Conservation (phyloP, 208 protist genomes). For the Leishmania amazonensis region DNA sequence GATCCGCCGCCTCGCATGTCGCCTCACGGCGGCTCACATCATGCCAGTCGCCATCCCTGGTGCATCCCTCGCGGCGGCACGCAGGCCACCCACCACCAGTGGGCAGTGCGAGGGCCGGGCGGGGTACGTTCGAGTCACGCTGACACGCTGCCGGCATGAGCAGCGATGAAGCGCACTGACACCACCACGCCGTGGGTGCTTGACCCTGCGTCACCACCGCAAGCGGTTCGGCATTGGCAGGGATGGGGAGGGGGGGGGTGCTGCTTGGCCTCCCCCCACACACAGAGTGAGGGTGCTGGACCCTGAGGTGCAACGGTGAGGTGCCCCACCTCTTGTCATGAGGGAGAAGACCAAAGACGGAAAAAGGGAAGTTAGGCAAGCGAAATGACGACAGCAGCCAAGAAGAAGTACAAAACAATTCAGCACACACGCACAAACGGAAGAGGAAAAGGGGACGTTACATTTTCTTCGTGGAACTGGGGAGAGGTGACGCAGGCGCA, state of each 20-base stretch:
- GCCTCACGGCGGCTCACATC: neutral
- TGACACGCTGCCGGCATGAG: neutral
- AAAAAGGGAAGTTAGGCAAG: neutral
- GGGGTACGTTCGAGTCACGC: no score
- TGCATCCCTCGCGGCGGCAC: neutral
- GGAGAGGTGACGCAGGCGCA: neutral
- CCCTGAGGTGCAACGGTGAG: neutral
- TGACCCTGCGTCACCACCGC: neutral
- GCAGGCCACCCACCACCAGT: neutral
- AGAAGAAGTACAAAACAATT: neutral
- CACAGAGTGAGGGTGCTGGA: neutral
- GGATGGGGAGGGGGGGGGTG: neutral
- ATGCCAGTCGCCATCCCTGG: neutral
- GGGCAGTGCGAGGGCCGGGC: neutral
- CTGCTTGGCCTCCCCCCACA: neutral
- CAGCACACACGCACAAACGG: neutral
- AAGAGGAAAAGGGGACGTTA: neutral
- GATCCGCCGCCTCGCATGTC: neutral
- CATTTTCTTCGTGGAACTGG: no score
- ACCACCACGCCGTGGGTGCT: neutral
- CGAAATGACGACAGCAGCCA: neutral
- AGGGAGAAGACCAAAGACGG: neutral
- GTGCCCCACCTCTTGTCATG: neutral
- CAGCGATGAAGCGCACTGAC: neutral
- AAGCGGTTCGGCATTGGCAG: neutral